Percentiles rank a stretch among this genome's conserved stretches.
Evolutionary conservation across 371 early-diverging fungal species (phyloP).

Genomic region (Coemansia sp.): DNA sequence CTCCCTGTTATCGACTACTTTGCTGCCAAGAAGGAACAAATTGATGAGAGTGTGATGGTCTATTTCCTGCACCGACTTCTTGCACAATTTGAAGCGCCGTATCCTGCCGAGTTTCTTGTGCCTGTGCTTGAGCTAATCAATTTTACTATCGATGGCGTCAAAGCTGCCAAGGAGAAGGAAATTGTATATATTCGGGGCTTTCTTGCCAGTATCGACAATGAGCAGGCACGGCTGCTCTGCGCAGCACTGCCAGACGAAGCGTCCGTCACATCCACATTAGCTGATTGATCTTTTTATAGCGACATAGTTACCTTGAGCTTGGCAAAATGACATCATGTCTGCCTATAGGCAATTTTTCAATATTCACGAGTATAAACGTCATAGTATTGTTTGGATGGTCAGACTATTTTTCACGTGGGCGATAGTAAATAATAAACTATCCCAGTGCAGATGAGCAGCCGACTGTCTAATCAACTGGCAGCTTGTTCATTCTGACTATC

Average conservation of each 20-base stretch:
- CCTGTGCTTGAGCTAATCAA: slow-evolving; percentile 32
- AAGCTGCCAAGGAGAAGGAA: slow-evolving; percentile 27
- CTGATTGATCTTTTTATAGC: slow-evolving; percentile 1
- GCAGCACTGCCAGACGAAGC: slow-evolving; percentile 11
- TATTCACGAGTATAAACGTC: not conserved
- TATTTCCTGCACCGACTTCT: slow-evolving; percentile 39
- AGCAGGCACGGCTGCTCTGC: slow-evolving; percentile 3
- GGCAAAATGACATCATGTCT: not conserved
- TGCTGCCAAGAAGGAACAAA: slow-evolving; percentile 4
- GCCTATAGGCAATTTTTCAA: too few relatives aligned
- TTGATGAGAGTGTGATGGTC: slow-evolving; percentile 39
- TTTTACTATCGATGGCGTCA: slow-evolving; percentile 24
- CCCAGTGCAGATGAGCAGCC: not conserved
- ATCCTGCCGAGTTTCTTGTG: slow-evolving; percentile 19
- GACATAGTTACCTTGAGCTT: not conserved
- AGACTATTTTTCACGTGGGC: not conserved
- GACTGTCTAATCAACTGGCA: not conserved
- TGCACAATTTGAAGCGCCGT: slow-evolving; percentile 42
- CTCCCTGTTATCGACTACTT: slow-evolving; percentile 59
- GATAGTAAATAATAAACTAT: not conserved
- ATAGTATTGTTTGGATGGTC: not conserved
- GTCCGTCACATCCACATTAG: not conserved
- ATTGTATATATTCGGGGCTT: slow-evolving; percentile 19
- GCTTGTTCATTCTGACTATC: not conserved
- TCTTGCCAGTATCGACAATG: slow-evolving; percentile 21